Percentiles rank a stretch among this genome's conserved stretches.
Evolutionary conservation across 2,329 filamentous ascomycete species (phyloP).

Genomic region (Proliferodiscus dingleyae): DNA sequence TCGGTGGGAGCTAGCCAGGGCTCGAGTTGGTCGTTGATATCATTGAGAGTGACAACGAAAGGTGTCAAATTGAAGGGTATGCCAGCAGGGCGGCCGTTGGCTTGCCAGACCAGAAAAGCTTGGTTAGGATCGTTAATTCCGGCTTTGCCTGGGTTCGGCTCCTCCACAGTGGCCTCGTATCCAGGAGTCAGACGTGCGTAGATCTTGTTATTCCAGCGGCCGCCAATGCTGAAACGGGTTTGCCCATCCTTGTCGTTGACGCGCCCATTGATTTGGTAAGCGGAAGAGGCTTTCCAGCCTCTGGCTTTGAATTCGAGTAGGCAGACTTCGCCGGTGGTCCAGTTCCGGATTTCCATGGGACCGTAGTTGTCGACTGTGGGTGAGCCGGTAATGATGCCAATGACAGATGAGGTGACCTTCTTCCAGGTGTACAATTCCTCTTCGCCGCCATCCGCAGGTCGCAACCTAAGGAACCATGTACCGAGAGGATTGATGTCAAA

Average conservation of each 20-base stretch:
- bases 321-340: slow-evolving; percentile 89
- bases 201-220: slow-evolving; percentile 95
- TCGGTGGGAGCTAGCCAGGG: slow-evolving; percentile 85
- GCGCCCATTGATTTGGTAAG: slow-evolving; percentile 83
- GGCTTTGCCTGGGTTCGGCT: slow-evolving; percentile 39
- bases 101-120: slow-evolving; percentile 91
- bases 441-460: slow-evolving; percentile 67
- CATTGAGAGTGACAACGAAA: slow-evolving; percentile 92
- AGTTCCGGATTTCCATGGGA: slow-evolving; percentile 94
- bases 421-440: slow-evolving; percentile 97
- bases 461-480: slow-evolving; percentile 90
- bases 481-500: slow-evolving; percentile 96
- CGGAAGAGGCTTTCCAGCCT: slow-evolving; percentile 91
- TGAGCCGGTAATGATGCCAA: slow-evolving; percentile 95
- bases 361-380: slow-evolving; percentile 98
- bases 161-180: slow-evolving; percentile 70
- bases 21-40: slow-evolving; percentile 74
- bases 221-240: slow-evolving; percentile 83
- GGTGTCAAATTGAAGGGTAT: slow-evolving; percentile 97
- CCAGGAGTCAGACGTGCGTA: slow-evolving; percentile 91
- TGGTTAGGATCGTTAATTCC: slow-evolving; percentile 62
- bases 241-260: slow-evolving; percentile 74
- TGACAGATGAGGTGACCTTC: slow-evolving; percentile 95
- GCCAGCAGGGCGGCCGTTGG: slow-evolving; percentile 70
- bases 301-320: slow-evolving; percentile 88